Evolutionary conservation across 495 filamentous ascomycete species (phyloP).

Genomic region (Hypoxylon lienhwacheense): DNA sequence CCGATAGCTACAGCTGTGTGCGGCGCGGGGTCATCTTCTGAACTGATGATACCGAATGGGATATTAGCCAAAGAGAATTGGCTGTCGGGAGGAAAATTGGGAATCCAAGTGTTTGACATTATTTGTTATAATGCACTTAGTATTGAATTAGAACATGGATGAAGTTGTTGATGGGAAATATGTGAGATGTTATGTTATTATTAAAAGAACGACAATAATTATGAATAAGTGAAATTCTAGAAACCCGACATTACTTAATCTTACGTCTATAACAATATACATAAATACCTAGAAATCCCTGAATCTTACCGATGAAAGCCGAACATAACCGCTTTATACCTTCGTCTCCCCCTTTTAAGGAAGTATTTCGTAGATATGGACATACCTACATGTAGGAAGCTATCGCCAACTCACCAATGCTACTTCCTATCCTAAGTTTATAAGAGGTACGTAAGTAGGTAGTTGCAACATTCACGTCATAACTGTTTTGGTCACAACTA

Average conservation of each 20-base stretch:
- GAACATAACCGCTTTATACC: background rate
- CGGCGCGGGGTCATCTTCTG: slow-evolving; percentile 53
- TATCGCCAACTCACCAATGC: background rate
- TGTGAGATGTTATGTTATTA: no score
- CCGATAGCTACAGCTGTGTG: slow-evolving; percentile 81
- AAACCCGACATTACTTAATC: no score
- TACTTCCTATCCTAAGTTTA: no score
- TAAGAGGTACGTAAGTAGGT: no score
- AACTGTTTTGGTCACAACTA: no score
- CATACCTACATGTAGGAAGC: background rate
- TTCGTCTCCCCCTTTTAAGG: no score
- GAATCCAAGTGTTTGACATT: slow-evolving; percentile 44
- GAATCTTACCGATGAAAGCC: background rate
- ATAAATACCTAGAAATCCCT: no score
- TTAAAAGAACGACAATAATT: no score
- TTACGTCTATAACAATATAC: no score
- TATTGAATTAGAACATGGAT: background rate
- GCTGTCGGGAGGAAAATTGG: slow-evolving; percentile 39
- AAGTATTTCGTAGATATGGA: background rate
- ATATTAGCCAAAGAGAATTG: slow-evolving; percentile 87
- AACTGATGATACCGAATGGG: slow-evolving; percentile 87
- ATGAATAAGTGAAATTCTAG: no score
- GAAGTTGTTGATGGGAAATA: no score
- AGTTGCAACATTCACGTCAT: no score
- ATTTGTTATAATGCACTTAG: background rate